Evolutionary conservation across 2,329 filamentous ascomycete genomes (phyloP).

Genomic region (Pseudogymnoascus sp.): DNA sequence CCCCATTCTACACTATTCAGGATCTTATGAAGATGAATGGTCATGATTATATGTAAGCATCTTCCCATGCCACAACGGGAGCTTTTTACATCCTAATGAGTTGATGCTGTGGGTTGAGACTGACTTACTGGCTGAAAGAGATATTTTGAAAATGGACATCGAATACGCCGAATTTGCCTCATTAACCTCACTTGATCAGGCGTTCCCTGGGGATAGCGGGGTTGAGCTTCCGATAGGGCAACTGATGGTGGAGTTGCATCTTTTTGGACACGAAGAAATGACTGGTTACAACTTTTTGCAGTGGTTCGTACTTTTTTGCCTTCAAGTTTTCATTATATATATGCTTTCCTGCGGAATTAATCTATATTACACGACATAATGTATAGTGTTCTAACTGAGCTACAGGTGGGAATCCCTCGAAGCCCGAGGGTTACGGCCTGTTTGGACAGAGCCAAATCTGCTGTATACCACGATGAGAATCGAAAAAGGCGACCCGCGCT

Average conservation of each 20-base stretch:
- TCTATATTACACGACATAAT: background rate
- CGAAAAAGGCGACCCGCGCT: constrained; percentile 18
- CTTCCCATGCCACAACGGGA: background rate
- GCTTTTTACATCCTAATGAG: background rate
- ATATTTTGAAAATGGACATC: constrained; percentile 37
- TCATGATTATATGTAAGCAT: constrained; percentile 31
- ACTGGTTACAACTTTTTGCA: constrained; percentile 20
- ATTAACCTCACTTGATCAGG: constrained; percentile 23
- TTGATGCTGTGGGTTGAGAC: background rate
- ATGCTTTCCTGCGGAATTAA: background rate
- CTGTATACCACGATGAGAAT: constrained; percentile 19
- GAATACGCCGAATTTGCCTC: constrained; percentile 32
- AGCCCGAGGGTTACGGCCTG: constrained; percentile 22
- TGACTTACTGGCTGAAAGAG: constrained; percentile 20
- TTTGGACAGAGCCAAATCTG: constrained; percentile 25
- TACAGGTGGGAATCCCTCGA: constrained; percentile 25
- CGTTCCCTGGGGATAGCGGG: constrained; percentile 16
- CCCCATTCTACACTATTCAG: constrained; percentile 30
- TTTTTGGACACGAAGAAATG: constrained; percentile 17
- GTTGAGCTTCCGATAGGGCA: constrained; percentile 19
- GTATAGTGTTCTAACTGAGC: background rate
- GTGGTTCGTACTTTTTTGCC: constrained; percentile 14
- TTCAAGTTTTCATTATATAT: background rate
- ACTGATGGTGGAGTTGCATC: constrained; percentile 21
- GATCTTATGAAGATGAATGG: constrained; percentile 34